Conservation (phyloP, 768 basidiomycete species). For the Myochromella boudieri region DNA sequence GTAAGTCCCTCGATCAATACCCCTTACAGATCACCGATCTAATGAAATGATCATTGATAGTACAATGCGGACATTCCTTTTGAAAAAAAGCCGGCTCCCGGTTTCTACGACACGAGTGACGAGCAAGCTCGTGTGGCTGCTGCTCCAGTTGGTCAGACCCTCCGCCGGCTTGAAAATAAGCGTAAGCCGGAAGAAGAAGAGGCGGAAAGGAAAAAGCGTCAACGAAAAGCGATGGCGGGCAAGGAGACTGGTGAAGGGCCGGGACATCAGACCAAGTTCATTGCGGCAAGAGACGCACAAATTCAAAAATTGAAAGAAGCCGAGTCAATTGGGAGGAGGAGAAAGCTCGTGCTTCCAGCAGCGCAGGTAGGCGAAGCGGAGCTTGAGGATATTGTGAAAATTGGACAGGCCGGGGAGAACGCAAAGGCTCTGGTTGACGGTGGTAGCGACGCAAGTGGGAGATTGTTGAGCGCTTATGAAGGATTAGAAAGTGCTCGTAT, state of each 20-base stretch:
- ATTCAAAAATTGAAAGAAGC: slow-evolving; percentile 98
- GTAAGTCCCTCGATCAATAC: slow-evolving; percentile 42
- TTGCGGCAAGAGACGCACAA: slow-evolving; percentile 95
- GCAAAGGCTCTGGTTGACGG: slow-evolving; percentile 83
- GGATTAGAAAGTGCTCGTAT: slow-evolving; percentile 84
- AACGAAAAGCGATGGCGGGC: slow-evolving; percentile 59
- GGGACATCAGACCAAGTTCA: slow-evolving; percentile 86
- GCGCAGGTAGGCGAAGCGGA: slow-evolving; percentile 96
- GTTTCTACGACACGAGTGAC: slow-evolving; percentile 96
- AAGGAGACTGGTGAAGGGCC: slow-evolving; percentile 63
- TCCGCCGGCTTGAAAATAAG: slow-evolving; percentile 94
- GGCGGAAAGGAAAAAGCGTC: slow-evolving; percentile 88
- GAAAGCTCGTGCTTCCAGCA: slow-evolving; percentile 79
- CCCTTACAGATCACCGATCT: neutral
- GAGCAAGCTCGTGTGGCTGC: slow-evolving; percentile 84
- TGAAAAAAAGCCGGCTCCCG: slow-evolving; percentile 92
- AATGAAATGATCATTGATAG: slow-evolving; percentile 36
- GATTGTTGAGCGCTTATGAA: slow-evolving; percentile 90
- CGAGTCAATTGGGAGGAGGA: slow-evolving; percentile 86
- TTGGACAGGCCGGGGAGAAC: slow-evolving; percentile 88
- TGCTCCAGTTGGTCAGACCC: slow-evolving; percentile 90
- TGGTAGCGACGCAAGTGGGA: slow-evolving; percentile 82
- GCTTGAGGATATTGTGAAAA: slow-evolving; percentile 97
- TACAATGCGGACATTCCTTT: slow-evolving; percentile 99
- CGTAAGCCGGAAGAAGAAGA: slow-evolving; percentile 93